Conservation (phyloP, 352 stramenopile species). For the Albugo laibachii region DNA sequence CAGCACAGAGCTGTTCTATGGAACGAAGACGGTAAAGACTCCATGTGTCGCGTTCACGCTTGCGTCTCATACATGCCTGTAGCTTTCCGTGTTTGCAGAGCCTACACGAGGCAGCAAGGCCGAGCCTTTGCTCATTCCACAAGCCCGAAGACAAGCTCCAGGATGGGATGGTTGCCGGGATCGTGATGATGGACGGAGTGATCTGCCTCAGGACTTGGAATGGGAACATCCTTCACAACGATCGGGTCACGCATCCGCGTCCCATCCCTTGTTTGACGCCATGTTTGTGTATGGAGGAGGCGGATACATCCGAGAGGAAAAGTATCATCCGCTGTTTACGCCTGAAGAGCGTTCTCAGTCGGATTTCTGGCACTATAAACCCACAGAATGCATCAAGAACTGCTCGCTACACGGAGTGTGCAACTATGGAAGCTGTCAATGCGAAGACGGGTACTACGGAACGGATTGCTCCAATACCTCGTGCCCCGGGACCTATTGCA, state of each 20-base stretch:
- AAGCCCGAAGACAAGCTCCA: slow-evolving; percentile 78
- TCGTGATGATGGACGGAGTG: slow-evolving; percentile 33
- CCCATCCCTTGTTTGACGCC: slow-evolving; percentile 32
- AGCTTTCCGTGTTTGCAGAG: slow-evolving; percentile 79
- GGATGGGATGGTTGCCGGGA: slow-evolving; percentile 93
- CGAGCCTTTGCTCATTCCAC: slow-evolving; percentile 54
- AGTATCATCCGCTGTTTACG: slow-evolving; percentile 39
- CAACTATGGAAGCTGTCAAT: slow-evolving; percentile 83
- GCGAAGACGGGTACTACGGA: slow-evolving; percentile 90
- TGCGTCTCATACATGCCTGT: background rate
- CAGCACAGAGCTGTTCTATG: slow-evolving; percentile 48
- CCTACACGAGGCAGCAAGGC: slow-evolving; percentile 65
- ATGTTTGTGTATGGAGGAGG: slow-evolving; percentile 83
- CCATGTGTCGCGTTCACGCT: background rate
- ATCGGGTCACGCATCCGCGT: slow-evolving; percentile 70
- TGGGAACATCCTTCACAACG: slow-evolving; percentile 76
- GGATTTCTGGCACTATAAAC: slow-evolving; percentile 84
- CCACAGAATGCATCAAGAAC: slow-evolving; percentile 84
- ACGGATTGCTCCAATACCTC: slow-evolving; percentile 89
- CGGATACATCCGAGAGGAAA: slow-evolving; percentile 45
- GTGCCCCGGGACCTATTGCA: slow-evolving; percentile 87
- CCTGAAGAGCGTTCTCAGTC: slow-evolving; percentile 27
- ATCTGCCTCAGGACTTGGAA: slow-evolving; percentile 45
- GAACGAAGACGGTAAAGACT: slow-evolving; percentile 28
- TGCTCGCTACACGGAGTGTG: slow-evolving; percentile 86